Base-by-base conservation (phyloP, 1,284 basidiomycete species). In the Marasmius sp. region DNA sequence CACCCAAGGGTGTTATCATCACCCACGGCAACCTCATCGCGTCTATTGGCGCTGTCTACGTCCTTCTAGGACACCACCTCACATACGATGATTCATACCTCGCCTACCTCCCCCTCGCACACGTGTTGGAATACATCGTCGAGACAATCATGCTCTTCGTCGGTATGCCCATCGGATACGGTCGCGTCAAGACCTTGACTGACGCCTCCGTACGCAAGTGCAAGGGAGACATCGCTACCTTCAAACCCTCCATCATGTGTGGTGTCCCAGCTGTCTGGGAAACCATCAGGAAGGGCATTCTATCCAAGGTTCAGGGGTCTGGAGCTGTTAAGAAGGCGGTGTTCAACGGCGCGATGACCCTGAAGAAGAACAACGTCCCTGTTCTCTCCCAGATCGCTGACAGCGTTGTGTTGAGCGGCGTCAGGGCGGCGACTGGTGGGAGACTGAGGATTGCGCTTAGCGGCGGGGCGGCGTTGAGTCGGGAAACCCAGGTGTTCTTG, bases 231-330 rank as follows among this genome's bases (percentile, higher is more conserved):
- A 87, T 98, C 71, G 82, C 83, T 62, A 84, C 89, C 33, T 93
- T 97, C 80, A 79, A 83, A 58, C 97, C 96, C 0, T 84, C 86
- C 38, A 87, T 97, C 75, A 91, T 98, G 83, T 85, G 94, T 52
- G 96, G 94, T 63, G 96, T 98, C 0, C 96, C 95, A 2, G 93
- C 93, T 1, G 90, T 95, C 2, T 95, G 92, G 92, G 93, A 95
- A 75, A 87, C 85, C 58, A 97, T 95, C 68, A 89, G 95, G 64
- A 98, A 98, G 79, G 95, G 95, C 39, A 97, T 98, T 72, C 69
- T 95, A 16, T 72, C 80, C 68, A 95, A 95, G 77, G 86, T 94
- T 61, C 85, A 92, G 63, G 70, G 81, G 1, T 80, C 87, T 1
- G 89, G 93, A 12, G 65, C 77, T 0, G 16, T 95, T 67, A 93